Percentiles rank a stretch among this genome's conserved stretches.
Evolutionary conservation across 2,329 filamentous ascomycete species (phyloP).

Genomic region (Thelonectria rubi): DNA sequence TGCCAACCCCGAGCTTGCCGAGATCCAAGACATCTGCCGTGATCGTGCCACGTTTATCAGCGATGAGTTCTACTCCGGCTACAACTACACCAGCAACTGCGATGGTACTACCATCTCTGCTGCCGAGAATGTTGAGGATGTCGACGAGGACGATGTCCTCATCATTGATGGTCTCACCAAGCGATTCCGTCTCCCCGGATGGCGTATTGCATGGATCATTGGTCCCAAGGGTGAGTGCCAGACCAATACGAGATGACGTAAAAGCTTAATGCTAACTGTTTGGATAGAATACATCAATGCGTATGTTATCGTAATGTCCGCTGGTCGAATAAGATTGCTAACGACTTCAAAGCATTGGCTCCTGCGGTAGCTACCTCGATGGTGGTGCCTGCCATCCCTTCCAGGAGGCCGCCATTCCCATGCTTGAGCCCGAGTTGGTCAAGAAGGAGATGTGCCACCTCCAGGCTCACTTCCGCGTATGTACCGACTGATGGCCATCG

Average conservation of each 20-base stretch:
- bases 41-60: constrained; percentile 91
- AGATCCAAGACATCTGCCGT: constrained; percentile 93
- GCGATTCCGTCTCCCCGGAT: constrained; percentile 93
- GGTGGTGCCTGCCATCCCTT: constrained; percentile 95
- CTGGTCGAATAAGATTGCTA: constrained; percentile 17
- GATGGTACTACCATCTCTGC: constrained; percentile 90
- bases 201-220: constrained; percentile 96
- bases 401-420: constrained; percentile 90
- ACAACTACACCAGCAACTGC: constrained; percentile 94
- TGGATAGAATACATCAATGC: constrained; percentile 84
- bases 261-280: constrained; percentile 22
- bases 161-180: constrained; percentile 97
- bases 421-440: constrained; percentile 89
- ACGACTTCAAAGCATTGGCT: constrained; percentile 70
- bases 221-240: constrained; percentile 75
- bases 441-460: constrained; percentile 87
- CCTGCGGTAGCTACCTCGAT: constrained; percentile 92
- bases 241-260: neutral
- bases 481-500: constrained; percentile 28
- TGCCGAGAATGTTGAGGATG: constrained; percentile 88
- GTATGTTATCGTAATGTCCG: constrained; percentile 47
- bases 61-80: constrained; percentile 96
- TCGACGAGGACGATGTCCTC: constrained; percentile 89
- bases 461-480: constrained; percentile 81
- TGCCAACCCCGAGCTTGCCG: constrained; percentile 81